These are phyloP conservation scores for Lolium rigidum DNA, from an alignment of 176 grass and related monocot genomes.

Conservation along the genomic window DNA sequence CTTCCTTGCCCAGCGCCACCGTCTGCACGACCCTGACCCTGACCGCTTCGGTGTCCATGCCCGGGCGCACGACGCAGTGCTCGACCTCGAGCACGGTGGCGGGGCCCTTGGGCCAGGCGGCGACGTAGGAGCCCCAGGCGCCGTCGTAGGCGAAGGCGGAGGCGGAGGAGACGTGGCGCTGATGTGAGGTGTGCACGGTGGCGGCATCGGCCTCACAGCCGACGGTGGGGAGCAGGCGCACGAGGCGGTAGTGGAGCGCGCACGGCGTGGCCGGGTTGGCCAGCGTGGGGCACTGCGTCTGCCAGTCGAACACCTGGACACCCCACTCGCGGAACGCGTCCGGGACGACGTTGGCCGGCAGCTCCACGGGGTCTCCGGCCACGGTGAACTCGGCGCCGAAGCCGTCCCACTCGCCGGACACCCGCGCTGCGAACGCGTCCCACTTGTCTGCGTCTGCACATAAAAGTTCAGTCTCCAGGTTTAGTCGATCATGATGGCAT, in stretches of 20 bases:
- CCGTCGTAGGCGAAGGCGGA: conserved; percentile 67
- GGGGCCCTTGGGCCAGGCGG: conserved; percentile 62
- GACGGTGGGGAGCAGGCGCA: conserved; percentile 83
- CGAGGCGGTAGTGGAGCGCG: conserved; percentile 71
- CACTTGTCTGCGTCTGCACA: conserved; percentile 5
- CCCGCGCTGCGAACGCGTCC: conserved; percentile 68
- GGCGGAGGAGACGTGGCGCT: conserved; percentile 59
- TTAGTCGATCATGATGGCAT: not conserved
- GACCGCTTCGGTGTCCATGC: conserved; percentile 26
- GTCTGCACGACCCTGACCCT: conserved; percentile 76
- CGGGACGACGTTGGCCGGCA: conserved; percentile 77
- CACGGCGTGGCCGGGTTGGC: conserved; percentile 51
- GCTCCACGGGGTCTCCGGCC: conserved; percentile 69
- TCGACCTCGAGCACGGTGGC: conserved; percentile 66
- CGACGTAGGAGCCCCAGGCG: conserved; percentile 56
- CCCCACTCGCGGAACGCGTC: conserved; percentile 88
- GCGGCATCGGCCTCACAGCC: conserved; percentile 98
- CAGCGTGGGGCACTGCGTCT: conserved; percentile 93
- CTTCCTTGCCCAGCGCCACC: conserved; percentile 45
- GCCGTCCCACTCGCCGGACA: conserved; percentile 97
- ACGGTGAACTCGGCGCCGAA: conserved; percentile 83
- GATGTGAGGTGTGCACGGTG: conserved; percentile 72
- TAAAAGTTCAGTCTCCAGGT: not conserved
- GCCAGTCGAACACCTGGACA: conserved; percentile 90
- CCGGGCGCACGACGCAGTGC: conserved; percentile 76